Evolutionary conservation across 2,329 filamentous ascomycete genomes (phyloP).

Genomic region (Phialocephala sp.): DNA sequence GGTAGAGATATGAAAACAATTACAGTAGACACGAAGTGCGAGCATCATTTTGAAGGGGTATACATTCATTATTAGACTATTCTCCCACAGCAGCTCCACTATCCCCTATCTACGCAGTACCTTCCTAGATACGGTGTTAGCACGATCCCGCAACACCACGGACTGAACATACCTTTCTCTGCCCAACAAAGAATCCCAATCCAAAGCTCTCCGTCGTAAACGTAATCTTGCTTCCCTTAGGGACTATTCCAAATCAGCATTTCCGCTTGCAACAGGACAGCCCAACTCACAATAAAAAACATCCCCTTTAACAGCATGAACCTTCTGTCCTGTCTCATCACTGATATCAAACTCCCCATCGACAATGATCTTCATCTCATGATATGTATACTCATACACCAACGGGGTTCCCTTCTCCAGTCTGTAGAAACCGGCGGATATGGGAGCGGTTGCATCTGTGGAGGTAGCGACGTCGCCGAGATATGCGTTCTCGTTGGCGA

Average conservation of each 20-base stretch:
- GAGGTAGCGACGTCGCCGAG: slow-evolving; percentile 57
- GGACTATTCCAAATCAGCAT: slow-evolving; percentile 36
- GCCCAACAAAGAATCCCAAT: slow-evolving; percentile 44
- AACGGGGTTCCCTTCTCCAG: slow-evolving; percentile 67
- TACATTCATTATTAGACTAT: slow-evolving; percentile 6
- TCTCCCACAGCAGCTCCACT: background rate
- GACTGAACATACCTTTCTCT: slow-evolving; percentile 39
- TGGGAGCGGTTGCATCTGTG: slow-evolving; percentile 56
- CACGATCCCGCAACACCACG: background rate
- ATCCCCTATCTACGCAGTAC: slow-evolving; percentile 11
- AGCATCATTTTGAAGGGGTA: background rate
- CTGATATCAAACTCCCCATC: slow-evolving; percentile 66
- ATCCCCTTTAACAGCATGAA: slow-evolving; percentile 63
- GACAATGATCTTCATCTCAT: slow-evolving; percentile 72
- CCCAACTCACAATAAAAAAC: slow-evolving; percentile 59
- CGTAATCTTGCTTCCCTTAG: slow-evolving; percentile 44
- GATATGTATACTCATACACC: slow-evolving; percentile 67
- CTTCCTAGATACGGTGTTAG: slow-evolving; percentile 17
- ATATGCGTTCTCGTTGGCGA: slow-evolving; percentile 68
- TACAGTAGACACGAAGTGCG: too few relatives aligned
- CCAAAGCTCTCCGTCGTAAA: slow-evolving; percentile 44
- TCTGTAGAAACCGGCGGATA: slow-evolving; percentile 65
- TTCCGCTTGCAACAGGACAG: background rate
- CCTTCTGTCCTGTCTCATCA: slow-evolving; percentile 62
- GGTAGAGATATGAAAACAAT: too few relatives aligned